Evolutionary conservation across 805 yeast genomes (phyloP).

Genomic region (Ogataea naganishii): DNA sequence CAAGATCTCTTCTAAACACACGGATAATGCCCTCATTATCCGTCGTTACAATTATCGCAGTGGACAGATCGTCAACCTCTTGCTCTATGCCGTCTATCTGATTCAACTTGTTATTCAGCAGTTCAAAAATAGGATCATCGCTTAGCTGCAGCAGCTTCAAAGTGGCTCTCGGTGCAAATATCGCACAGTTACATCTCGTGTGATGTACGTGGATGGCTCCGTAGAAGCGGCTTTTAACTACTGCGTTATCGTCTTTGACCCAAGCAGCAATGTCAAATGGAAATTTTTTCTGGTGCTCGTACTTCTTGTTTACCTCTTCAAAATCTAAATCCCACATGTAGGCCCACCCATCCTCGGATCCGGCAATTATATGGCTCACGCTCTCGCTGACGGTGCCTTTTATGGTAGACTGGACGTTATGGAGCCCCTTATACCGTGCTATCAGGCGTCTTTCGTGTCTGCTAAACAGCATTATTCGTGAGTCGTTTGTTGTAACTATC

Average conservation of each 20-base stretch:
- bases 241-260: slow-evolving; percentile 26
- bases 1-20: slow-evolving; percentile 74
- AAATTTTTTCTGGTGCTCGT: slow-evolving; percentile 24
- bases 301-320: slow-evolving; percentile 4
- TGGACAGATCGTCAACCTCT: slow-evolving; percentile 26
- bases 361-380: slow-evolving; percentile 51
- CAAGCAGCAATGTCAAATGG: slow-evolving; percentile 23
- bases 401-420: slow-evolving; percentile 64
- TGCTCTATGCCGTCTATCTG: slow-evolving; percentile 7
- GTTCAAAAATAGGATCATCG: slow-evolving; percentile 72
- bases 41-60: slow-evolving; percentile 59
- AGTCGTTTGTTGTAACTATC: slow-evolving; percentile 74
- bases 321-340: slow-evolving; percentile 61
- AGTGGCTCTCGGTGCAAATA: slow-evolving; percentile 69
- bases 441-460: slow-evolving; percentile 44
- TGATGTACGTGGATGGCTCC: slow-evolving; percentile 73
- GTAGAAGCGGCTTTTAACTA: slow-evolving; percentile 48
- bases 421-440: slow-evolving; percentile 64
- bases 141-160: slow-evolving; percentile 57
- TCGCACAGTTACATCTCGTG: slow-evolving; percentile 63
- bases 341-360: slow-evolving; percentile 84
- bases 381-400: slow-evolving; percentile 57
- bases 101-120: slow-evolving; percentile 19
- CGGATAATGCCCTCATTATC: slow-evolving; percentile 68
- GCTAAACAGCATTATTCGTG: slow-evolving; percentile 62